Conservation (phyloP, 768 basidiomycete species). For the Boletus patriciae region DNA sequence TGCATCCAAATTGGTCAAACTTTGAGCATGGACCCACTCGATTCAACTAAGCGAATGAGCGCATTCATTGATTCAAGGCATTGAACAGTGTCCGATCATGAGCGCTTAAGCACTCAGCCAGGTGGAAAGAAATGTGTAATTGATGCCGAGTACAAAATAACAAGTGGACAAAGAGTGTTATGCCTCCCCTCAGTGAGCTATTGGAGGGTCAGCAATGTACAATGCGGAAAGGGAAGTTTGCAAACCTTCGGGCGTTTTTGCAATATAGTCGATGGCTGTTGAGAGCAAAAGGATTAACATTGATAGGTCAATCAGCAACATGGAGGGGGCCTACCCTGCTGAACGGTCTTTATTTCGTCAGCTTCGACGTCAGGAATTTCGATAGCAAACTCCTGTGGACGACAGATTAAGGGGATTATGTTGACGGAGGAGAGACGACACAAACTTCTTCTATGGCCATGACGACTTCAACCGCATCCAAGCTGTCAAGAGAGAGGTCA, state of each 20-base stretch:
- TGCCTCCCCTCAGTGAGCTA: conserved; percentile 47
- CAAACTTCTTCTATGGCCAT: conserved; percentile 96
- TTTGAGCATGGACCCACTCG: conserved; percentile 9
- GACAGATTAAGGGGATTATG: background rate
- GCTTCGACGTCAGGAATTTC: conserved; percentile 98
- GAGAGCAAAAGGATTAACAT: conserved; percentile 14
- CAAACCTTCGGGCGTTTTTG: conserved; percentile 86
- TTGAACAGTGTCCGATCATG: background rate
- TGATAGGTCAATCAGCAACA: background rate
- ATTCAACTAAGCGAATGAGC: background rate
- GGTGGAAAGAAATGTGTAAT: conserved; percentile 12
- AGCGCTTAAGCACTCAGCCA: background rate
- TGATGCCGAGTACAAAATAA: conserved; percentile 22
- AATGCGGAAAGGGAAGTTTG: conserved; percentile 9
- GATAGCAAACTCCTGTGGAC: conserved; percentile 84
- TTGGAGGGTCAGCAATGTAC: conserved; percentile 14
- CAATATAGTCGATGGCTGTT: conserved; percentile 91
- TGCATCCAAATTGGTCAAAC: conserved; percentile 8
- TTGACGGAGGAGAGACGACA: background rate
- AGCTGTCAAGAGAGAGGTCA: conserved; percentile 74
- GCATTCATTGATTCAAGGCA: too few relatives aligned
- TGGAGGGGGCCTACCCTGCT: conserved; percentile 65
- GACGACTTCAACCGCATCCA: conserved; percentile 97
- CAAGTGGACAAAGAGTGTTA: conserved; percentile 8
- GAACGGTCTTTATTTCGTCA: conserved; percentile 88